Percentiles rank a stretch among this genome's conserved stretches.
phyloP scores from a whole-genome alignment of 2,329 filamentous ascomycete species.

The Xylaria sp. region DNA sequence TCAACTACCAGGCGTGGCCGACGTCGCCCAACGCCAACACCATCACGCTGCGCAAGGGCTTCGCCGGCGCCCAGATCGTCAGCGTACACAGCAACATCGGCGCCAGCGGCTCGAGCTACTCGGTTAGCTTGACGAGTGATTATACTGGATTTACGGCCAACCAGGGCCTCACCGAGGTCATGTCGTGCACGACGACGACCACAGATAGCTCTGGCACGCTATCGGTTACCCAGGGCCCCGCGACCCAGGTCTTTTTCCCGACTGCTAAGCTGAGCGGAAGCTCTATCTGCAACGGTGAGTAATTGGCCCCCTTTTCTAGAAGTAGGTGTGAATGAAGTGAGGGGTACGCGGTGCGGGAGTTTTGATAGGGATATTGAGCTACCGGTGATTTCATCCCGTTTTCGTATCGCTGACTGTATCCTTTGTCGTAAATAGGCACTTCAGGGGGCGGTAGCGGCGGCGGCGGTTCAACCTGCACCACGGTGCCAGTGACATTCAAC shows the following conservation, averaged over 20 bases:
- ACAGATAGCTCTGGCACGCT: constrained; percentile 57
- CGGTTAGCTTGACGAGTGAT: constrained; percentile 50
- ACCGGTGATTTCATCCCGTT: no score
- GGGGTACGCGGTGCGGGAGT: no score
- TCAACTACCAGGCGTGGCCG: constrained; percentile 53
- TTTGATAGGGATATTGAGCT: no score
- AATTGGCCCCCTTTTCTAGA: constrained; percentile 1
- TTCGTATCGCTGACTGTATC: constrained; percentile 6
- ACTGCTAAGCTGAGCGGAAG: constrained; percentile 28
- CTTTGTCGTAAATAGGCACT: background rate
- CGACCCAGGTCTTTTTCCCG: constrained; percentile 57
- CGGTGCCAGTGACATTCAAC: constrained; percentile 60
- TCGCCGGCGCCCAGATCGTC: constrained; percentile 47
- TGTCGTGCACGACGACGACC: constrained; percentile 57
- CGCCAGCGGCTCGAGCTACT: constrained; percentile 47
- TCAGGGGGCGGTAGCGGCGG: constrained; percentile 8
- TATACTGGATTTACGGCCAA: constrained; percentile 54
- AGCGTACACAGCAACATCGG: constrained; percentile 57
- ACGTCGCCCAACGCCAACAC: constrained; percentile 55
- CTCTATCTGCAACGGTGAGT: constrained; percentile 37
- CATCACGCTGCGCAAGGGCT: constrained; percentile 61
- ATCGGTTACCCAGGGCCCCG: constrained; percentile 54
- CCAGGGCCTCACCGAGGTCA: constrained; percentile 54
- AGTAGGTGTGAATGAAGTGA: no score
- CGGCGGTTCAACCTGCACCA: constrained; percentile 35